Percentiles rank a stretch among this genome's conserved stretches.
phyloP scores from a whole-genome alignment of 2,329 filamentous ascomycete genomes.

The Rhinocladiella mackenziei region DNA sequence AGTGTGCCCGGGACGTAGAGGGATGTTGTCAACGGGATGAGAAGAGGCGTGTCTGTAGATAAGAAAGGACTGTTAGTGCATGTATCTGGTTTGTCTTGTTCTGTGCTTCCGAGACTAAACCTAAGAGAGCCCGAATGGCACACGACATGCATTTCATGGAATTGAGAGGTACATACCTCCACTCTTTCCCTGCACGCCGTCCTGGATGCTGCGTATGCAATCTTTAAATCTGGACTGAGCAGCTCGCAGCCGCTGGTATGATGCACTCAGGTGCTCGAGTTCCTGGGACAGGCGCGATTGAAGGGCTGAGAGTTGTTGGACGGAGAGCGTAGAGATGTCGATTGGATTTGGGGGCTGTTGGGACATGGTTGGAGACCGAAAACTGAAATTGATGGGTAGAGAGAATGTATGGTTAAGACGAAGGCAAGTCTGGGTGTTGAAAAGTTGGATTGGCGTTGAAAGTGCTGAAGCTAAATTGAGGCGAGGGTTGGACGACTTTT shows the following conservation, averaged over 20 bases:
- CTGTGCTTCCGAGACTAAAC: background rate
- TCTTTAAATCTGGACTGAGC: constrained; percentile 91
- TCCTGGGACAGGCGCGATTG: constrained; percentile 97
- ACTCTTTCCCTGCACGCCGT: constrained; percentile 44
- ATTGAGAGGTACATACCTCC: constrained; percentile 21
- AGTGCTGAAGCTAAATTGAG: too few relatives aligned
- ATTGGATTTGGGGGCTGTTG: constrained; percentile 40
- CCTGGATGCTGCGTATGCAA: constrained; percentile 72
- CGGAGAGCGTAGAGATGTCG: constrained; percentile 71
- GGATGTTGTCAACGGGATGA: constrained; percentile 92
- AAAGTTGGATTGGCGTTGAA: too few relatives aligned
- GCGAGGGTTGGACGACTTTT: too few relatives aligned
- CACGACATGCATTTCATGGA: too few relatives aligned
- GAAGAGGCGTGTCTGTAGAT: constrained; percentile 49
- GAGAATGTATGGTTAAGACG: too few relatives aligned
- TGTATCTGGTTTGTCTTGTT: background rate
- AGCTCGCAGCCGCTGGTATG: constrained; percentile 82
- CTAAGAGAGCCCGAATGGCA: background rate
- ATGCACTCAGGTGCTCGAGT: constrained; percentile 86
- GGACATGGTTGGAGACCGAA: constrained; percentile 17
- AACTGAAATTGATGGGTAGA: too few relatives aligned
- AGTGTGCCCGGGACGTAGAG: constrained; percentile 87
- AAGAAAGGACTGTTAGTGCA: background rate
- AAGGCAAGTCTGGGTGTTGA: too few relatives aligned
- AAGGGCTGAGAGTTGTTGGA: constrained; percentile 80